Evolutionary conservation across 768 basidiomycete genomes (phyloP), one percentile per base, ranked within the genome.

Genomic region (Lanmaoa pseudosensibilis): DNA sequence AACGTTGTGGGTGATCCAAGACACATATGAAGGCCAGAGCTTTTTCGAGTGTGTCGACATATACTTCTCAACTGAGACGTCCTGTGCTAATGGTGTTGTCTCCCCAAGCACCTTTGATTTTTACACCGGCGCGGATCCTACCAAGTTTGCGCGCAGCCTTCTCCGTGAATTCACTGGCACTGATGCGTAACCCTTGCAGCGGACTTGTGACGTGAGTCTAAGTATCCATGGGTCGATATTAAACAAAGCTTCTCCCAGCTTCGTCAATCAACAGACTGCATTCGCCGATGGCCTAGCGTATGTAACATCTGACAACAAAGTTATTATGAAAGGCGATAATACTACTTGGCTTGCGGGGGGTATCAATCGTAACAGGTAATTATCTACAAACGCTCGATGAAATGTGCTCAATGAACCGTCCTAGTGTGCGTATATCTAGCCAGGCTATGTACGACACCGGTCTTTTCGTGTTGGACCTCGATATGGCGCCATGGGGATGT

Each of bases 401-500:
- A 57, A 32, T 33, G 13, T 36, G 44, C 46, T 56, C 18, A 48
- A 36, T 4, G 10, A 8, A 48, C 18, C 34, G 44, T 51, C 33
- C 39, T 23, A 90, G 93, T 61, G 87, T 96, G 55, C 86, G 93
- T 44, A 85, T 96, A 69, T 84, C 83, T 45, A 87, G 85, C 60
- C 66, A 79, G 38, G 76, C 78, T 8, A 66, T 74, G 45, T 91
- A 90, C 67, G 88, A 83, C 56, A 83, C 86, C 11, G 93, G 93
- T 32, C 76, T 96, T 21, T 92, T 94, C 67, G 81, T 96, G 56
- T 77, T 95, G 25, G 93, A 96, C 67, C 78, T 92, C 33, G 84
- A 87, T 55, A 84, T 81, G 70, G 92, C 92, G 45, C 93, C 93
- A 0, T 92, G 87, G 83, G 94, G 93, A 52, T 96, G 93, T 73